These are phyloP conservation scores for Sicyos edulis DNA, from an alignment of 306 rosid species.

Conservation along the genomic window DNA sequence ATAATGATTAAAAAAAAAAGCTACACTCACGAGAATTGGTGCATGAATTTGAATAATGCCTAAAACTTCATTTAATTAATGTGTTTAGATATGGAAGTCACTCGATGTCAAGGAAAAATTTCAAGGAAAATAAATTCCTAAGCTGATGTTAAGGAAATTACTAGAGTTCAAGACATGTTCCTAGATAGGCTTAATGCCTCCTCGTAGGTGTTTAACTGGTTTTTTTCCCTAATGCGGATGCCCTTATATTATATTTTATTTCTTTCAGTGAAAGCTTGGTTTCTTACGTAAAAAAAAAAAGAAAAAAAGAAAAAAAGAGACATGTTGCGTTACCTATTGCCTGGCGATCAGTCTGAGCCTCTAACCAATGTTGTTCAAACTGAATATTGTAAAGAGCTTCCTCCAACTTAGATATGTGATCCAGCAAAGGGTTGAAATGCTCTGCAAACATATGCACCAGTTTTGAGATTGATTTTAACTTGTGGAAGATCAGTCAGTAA, in stretches of 20 bases:
- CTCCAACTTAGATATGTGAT: conserved; percentile 81
- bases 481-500: background rate
- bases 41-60: background rate
- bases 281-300: no score
- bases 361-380: conserved; percentile 95
- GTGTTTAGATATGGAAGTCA: background rate
- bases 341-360: conserved; percentile 90
- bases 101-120: no score
- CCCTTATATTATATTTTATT: no score
- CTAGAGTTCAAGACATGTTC: no score
- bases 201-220: no score
- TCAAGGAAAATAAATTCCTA: background rate
- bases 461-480: conserved; percentile 9
- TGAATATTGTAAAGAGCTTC: conserved; percentile 85
- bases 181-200: no score
- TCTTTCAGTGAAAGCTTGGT: no score
- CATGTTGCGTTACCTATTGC: conserved; percentile 53
- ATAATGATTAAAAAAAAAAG: background rate
- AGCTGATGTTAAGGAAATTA: background rate
- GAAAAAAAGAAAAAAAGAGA: no score
- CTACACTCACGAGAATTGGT: background rate
- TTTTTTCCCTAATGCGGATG: no score
- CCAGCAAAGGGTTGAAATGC: conserved; percentile 79
- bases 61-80: background rate
- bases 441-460: conserved; percentile 43